Evolutionary conservation across 2,329 filamentous ascomycete species (phyloP).

Genomic region (Aspergillus ustus): DNA sequence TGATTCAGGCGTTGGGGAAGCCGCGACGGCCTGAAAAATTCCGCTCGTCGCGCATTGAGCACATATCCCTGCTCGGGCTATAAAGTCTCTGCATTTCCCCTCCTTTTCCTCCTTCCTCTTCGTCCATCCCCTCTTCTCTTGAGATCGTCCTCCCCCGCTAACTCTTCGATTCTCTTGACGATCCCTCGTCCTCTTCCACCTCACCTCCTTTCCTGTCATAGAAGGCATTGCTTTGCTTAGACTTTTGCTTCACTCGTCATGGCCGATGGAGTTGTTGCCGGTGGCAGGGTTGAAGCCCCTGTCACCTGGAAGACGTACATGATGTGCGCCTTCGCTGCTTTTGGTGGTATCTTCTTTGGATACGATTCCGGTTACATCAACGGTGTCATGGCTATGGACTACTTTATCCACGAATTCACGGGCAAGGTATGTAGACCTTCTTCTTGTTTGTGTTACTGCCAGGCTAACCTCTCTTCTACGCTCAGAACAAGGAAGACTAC

Average conservation of each 20-base stretch:
- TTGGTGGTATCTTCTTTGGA: conserved; percentile 65
- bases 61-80: not conserved
- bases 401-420: conserved; percentile 51
- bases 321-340: conserved; percentile 64
- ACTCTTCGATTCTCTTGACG: not conserved
- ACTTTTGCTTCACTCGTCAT: conserved; percentile 11
- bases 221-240: not conserved
- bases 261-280: conserved; percentile 50
- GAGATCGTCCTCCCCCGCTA: not conserved
- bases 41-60: not conserved
- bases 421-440: conserved; percentile 32
- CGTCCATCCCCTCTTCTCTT: not conserved
- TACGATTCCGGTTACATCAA: conserved; percentile 63
- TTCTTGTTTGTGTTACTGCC: not conserved
- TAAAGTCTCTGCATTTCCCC: conserved; percentile 3
- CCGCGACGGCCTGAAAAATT: not conserved
- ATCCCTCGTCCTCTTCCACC: not conserved
- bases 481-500: conserved; percentile 34
- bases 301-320: conserved; percentile 64
- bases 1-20: conserved; percentile 3
- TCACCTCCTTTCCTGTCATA: not conserved
- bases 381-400: conserved; percentile 56
- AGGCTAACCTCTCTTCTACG: not conserved
- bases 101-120: not conserved
- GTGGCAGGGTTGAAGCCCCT: conserved; percentile 61